Base-by-base conservation (phyloP, 2,329 filamentous ascomycete genomes). In the Colletotrichum echinochloae region DNA sequence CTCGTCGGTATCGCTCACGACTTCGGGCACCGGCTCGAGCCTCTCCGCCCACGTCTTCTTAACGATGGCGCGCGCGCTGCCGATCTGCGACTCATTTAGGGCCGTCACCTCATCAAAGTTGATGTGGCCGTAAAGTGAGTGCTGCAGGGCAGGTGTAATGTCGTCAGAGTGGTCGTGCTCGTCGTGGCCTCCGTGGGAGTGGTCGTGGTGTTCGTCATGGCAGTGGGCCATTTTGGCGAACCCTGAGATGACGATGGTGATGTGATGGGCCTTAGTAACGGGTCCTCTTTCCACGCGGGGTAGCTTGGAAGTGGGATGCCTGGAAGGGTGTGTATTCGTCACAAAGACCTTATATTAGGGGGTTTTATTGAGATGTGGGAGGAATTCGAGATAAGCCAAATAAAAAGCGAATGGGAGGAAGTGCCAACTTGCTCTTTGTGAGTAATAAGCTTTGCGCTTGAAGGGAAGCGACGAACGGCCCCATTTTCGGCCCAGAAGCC, bases 1-100 rank as follows among this genome's bases (percentile, higher is more conserved):
- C 84, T 97, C 94, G 79, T 98, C 96, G 0, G 91, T 90, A 78
- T 97, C 93, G 78, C 94, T 97, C 76, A 88, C 89, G 37, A 99
- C 86, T 82, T 97, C 92, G 0, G 94, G 94, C 75, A 89, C 83
- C 3, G 87, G 80, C 20, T 89, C 81, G 71, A 98, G 81, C 65
- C 96, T 86, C 81, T 98, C 91, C 7, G 88, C 88, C 95, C 95
- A 99, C 66, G 94, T 94, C 86, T 99, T 99, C 82, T 94, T 90
- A 44, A 97, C 89, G 37, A 98, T 88, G 1, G 88, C 89, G 74
- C 89, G 88, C 23, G 95, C 96, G 0, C 90, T 88, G 70, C 90
- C 88, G 9, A 89, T 83, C 18, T 82, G 80, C 14, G 89, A 85
- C 82, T 98, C 96, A 80, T 99, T 99, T 65, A 98, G 83, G 0